Conservation (phyloP, 345 rosid genomes). For the rapeseed (Brassica napus) region DNA sequence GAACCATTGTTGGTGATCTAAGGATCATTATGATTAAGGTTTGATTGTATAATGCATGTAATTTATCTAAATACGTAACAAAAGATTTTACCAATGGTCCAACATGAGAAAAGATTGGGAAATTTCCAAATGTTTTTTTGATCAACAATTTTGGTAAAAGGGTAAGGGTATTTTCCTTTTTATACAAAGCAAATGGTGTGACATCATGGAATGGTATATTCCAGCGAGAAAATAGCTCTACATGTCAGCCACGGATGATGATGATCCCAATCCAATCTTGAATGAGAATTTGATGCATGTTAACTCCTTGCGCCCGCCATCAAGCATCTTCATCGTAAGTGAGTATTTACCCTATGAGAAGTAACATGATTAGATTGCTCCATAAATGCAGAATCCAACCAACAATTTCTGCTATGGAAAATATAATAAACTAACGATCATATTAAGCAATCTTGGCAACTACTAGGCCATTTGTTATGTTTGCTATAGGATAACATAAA, state of each 20-base stretch:
- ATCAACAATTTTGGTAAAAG: conserved; percentile 25
- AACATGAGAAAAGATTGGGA: conserved; percentile 18
- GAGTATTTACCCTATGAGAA: conserved; percentile 77
- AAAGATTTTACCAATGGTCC: not conserved
- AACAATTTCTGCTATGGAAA: not conserved
- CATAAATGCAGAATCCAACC: not conserved
- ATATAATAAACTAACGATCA: not conserved
- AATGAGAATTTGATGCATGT: conserved; percentile 85
- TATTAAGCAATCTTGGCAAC: conserved; percentile 2
- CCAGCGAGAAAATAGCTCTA: conserved; percentile 35
- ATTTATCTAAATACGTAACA: not conserved
- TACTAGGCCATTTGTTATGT: not conserved
- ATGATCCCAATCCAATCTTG: conserved; percentile 60
- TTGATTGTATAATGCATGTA: not conserved
- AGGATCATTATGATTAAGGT: not conserved
- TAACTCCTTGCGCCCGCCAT: conserved; percentile 52
- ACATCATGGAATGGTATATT: not conserved
- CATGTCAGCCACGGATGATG: conserved; percentile 51
- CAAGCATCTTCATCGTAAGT: conserved; percentile 83
- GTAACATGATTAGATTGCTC: not conserved
- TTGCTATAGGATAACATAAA: not conserved
- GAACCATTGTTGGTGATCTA: too few species aligned
- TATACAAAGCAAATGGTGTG: conserved; percentile 30
- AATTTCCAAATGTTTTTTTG: not conserved
- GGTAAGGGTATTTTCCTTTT: not conserved